These are phyloP conservation scores for Colletotrichum caudatum DNA, from an alignment of 2,329 filamentous ascomycete species.

Conservation along the genomic window DNA sequence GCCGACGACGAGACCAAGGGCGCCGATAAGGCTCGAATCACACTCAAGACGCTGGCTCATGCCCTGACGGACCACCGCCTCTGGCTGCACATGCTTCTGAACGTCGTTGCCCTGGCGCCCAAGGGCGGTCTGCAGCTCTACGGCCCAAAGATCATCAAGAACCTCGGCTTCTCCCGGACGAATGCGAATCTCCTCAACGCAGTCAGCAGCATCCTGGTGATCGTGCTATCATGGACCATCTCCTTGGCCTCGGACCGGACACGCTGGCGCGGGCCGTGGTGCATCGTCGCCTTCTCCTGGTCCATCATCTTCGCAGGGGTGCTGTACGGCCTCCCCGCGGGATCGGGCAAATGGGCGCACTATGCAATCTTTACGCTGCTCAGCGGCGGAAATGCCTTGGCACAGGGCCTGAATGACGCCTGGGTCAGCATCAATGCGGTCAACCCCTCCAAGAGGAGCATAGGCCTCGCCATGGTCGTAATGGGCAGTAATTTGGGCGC, in stretches of 20 bases:
- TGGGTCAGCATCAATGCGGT: conserved; percentile 41
- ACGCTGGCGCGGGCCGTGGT: conserved; percentile 34
- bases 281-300: conserved; percentile 36
- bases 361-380: conserved; percentile 41
- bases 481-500: conserved; percentile 42
- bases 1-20: conserved; percentile 35
- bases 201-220: conserved; percentile 40
- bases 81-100: conserved; percentile 40
- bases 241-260: conserved; percentile 40
- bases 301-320: conserved; percentile 39
- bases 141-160: conserved; percentile 42
- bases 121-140: conserved; percentile 40
- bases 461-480: conserved; percentile 41
- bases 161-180: conserved; percentile 39
- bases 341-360: conserved; percentile 24
- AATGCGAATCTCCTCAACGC: conserved; percentile 44
- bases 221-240: conserved; percentile 27
- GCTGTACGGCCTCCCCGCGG: conserved; percentile 25
- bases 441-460: conserved; percentile 25
- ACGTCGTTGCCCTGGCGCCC: conserved; percentile 33
- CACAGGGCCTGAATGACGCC: conserved; percentile 38
- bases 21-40: conserved; percentile 34
- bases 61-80: conserved; percentile 36
- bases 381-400: conserved; percentile 36
- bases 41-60: conserved; percentile 2